phyloP scores from a whole-genome alignment of 2,329 filamentous ascomycete species.

The Colletotrichum agaves region DNA sequence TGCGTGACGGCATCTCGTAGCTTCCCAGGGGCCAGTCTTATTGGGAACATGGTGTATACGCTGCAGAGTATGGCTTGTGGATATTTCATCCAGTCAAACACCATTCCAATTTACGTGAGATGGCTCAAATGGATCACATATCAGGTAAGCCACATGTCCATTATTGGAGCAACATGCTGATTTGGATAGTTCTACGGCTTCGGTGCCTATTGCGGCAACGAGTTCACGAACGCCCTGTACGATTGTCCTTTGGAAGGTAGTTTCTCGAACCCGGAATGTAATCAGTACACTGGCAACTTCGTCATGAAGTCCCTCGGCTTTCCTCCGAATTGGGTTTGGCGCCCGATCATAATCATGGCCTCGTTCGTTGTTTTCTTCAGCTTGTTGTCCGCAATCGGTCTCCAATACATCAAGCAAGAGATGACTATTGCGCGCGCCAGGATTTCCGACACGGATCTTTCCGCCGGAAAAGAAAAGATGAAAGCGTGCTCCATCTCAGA shows the following conservation, averaged over 20 bases:
- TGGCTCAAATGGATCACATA: slow-evolving; percentile 79
- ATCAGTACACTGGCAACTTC: slow-evolving; percentile 74
- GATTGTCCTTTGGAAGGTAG: slow-evolving; percentile 74
- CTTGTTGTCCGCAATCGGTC: slow-evolving; percentile 66
- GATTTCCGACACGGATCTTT: slow-evolving; percentile 68
- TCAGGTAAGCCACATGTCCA: slow-evolving; percentile 52
- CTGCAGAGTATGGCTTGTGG: slow-evolving; percentile 80
- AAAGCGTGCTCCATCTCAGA: slow-evolving; percentile 60
- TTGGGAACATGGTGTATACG: slow-evolving; percentile 78
- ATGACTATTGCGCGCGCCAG: slow-evolving; percentile 76
- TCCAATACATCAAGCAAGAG: slow-evolving; percentile 73
- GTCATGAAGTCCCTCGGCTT: slow-evolving; percentile 77
- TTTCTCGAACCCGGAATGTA: slow-evolving; percentile 71
- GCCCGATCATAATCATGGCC: slow-evolving; percentile 71
- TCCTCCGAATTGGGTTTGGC: slow-evolving; percentile 72
- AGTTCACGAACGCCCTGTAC: slow-evolving; percentile 78
- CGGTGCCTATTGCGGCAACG: slow-evolving; percentile 76
- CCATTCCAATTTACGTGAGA: slow-evolving; percentile 80
- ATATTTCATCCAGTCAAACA: slow-evolving; percentile 79
- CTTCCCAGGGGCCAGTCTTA: slow-evolving; percentile 77
- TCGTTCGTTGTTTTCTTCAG: slow-evolving; percentile 74
- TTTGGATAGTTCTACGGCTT: slow-evolving; percentile 73
- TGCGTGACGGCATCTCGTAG: slow-evolving; percentile 73
- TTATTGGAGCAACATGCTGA: slow-evolving; percentile 44
- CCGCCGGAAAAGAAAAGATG: slow-evolving; percentile 78